A percentile compares a stretch with the other conserved stretches of the same genome.
phyloP scores from a whole-genome alignment of 331 rosid genomes.

The Malus hybrid region DNA sequence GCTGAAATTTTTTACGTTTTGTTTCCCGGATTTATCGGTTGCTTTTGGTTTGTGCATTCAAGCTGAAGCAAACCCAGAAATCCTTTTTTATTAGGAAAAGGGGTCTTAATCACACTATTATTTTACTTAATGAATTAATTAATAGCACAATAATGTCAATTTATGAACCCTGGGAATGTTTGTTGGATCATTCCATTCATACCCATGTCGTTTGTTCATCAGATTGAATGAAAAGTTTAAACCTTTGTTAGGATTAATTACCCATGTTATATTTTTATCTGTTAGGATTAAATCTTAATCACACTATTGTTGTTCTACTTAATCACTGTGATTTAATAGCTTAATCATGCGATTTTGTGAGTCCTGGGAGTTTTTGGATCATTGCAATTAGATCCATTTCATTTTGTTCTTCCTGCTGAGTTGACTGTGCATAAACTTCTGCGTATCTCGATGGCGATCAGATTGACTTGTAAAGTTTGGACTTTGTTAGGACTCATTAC shows the following conservation, averaged over 20 bases:
- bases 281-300: neutral
- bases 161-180: neutral
- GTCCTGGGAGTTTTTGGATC: neutral
- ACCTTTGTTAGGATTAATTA: too few relatives aligned
- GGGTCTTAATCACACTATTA: neutral
- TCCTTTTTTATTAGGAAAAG: neutral
- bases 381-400: neutral
- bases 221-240: too few relatives aligned
- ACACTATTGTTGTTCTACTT: neutral
- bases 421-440: neutral
- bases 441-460: neutral
- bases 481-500: slow-evolving; percentile 10
- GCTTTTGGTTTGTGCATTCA: slow-evolving; percentile 3
- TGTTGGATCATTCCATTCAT: neutral
- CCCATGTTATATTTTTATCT: too few relatives aligned
- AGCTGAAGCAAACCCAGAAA: slow-evolving; percentile 22
- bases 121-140: neutral
- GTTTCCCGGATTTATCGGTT: neutral
- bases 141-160: slow-evolving; percentile 10
- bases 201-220: slow-evolving; percentile 9
- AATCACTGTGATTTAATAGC: neutral
- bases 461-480: neutral
- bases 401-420: neutral
- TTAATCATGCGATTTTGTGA: neutral
- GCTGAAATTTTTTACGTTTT: slow-evolving; percentile 10